phyloP scores from a whole-genome alignment of 2,329 filamentous ascomycete species.

The Blumeriella jaapii region DNA sequence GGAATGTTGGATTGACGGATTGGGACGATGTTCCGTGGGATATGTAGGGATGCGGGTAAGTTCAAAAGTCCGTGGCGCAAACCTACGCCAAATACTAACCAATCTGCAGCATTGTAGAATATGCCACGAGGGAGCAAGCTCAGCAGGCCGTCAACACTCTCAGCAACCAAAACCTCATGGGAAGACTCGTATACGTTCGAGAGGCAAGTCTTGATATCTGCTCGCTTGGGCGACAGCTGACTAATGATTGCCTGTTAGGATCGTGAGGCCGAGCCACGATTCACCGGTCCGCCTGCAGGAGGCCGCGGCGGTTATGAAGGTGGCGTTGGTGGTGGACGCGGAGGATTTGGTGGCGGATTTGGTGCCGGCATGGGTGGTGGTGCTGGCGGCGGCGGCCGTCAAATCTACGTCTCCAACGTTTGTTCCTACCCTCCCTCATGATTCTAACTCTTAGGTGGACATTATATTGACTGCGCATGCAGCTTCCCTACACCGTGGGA shows the following conservation, averaged over 20 bases:
- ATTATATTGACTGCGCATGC: slow-evolving; percentile 29
- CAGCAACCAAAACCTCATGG: slow-evolving; percentile 99
- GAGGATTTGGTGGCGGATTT: slow-evolving; percentile 34
- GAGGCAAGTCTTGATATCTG: slow-evolving; percentile 50
- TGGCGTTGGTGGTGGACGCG: slow-evolving; percentile 33
- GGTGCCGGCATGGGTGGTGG: slow-evolving; percentile 39
- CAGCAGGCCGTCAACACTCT: slow-evolving; percentile 94
- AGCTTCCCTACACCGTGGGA: slow-evolving; percentile 95
- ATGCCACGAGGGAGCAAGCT: slow-evolving; percentile 98
- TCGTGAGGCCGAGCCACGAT: slow-evolving; percentile 94
- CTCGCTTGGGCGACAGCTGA: not conserved
- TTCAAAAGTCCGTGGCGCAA: slow-evolving; percentile 19
- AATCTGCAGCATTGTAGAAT: slow-evolving; percentile 87
- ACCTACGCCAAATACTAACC: slow-evolving; percentile 5
- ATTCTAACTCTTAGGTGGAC: slow-evolving; percentile 22
- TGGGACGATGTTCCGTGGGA: slow-evolving; percentile 78
- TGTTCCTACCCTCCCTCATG: slow-evolving; percentile 39
- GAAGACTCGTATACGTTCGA: slow-evolving; percentile 93
- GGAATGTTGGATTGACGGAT: slow-evolving; percentile 99
- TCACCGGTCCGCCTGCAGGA: slow-evolving; percentile 62
- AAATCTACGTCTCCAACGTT: slow-evolving; percentile 98
- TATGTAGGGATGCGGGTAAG: slow-evolving; percentile 99
- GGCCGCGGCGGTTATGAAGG: slow-evolving; percentile 51
- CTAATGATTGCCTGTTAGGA: slow-evolving; percentile 45
- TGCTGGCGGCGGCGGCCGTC: slow-evolving; percentile 58